Percentiles rank a stretch among this genome's conserved stretches.
Conservation (phyloP, 2,329 filamentous ascomycete genomes). For the Elsinoe perseae region DNA sequence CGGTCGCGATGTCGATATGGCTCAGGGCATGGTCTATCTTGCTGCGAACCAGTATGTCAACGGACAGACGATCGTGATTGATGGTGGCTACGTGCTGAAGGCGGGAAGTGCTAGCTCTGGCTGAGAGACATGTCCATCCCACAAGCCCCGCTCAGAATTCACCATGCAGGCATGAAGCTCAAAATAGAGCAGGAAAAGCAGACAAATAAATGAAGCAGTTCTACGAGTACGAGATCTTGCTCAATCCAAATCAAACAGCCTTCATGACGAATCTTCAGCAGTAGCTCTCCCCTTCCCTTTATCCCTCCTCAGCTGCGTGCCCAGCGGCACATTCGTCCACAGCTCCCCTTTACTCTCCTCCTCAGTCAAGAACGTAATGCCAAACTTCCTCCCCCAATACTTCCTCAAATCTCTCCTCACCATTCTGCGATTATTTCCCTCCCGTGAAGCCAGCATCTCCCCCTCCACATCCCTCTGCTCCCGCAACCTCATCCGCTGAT, state of each 20-base stretch:
- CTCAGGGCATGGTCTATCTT: conserved; percentile 47
- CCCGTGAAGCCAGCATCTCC: not conserved
- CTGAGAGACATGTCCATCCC: no score
- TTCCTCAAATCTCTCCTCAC: not conserved
- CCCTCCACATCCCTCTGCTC: not conserved
- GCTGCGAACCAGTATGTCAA: conserved; percentile 46
- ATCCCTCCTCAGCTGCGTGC: not conserved
- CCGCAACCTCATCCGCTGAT: not conserved
- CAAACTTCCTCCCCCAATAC: not conserved
- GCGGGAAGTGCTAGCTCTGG: conserved; percentile 24
- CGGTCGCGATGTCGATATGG: conserved; percentile 54
- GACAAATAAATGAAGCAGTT: not conserved
- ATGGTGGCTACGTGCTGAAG: conserved; percentile 46
- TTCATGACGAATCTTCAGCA: not conserved
- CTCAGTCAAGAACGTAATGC: not conserved
- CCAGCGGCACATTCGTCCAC: not conserved
- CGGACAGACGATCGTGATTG: conserved; percentile 43
- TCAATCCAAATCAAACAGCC: not conserved
- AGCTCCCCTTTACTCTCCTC: not conserved
- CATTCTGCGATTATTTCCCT: no score
- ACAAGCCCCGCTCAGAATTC: not conserved
- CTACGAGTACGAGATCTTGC: not conserved
- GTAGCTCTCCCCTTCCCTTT: not conserved
- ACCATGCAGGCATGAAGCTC: not conserved
- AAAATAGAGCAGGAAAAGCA: no score